Percentiles rank a stretch among this genome's conserved stretches.
phyloP scores from a whole-genome alignment of 2,329 filamentous ascomycete genomes.

The Zalaria obscura region DNA sequence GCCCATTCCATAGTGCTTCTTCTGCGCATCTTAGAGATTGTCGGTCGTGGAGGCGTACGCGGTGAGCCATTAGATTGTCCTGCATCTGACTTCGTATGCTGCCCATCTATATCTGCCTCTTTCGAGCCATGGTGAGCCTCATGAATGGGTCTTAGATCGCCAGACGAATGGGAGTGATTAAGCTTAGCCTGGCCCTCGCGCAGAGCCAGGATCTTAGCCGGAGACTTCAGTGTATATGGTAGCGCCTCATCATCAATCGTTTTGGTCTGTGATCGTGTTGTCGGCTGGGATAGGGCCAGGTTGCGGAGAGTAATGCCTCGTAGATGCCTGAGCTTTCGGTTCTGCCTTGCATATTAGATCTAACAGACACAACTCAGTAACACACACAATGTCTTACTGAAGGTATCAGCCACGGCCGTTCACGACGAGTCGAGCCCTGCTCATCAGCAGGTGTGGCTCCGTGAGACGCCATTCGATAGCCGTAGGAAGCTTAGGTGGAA shows the following conservation, averaged over 20 bases:
- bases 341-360: conserved; percentile 32
- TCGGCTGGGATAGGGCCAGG: conserved; percentile 49
- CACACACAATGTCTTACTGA: conserved; percentile 23
- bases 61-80: not conserved
- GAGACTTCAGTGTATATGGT: conserved; percentile 50
- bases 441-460: conserved; percentile 1
- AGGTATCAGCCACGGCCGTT: conserved; percentile 37
- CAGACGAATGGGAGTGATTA: conserved; percentile 46
- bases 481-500: too few relatives aligned
- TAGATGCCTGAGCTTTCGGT: conserved; percentile 77
- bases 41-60: conserved; percentile 18
- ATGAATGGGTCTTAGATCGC: conserved; percentile 30
- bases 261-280: conserved; percentile 32
- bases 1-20: conserved; percentile 51
- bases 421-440: conserved; percentile 19
- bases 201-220: conserved; percentile 48
- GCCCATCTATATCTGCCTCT: not conserved
- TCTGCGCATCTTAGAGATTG: conserved; percentile 28
- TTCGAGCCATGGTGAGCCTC: conserved; percentile 6
- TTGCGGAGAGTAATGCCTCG: conserved; percentile 80
- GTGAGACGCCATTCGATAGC: not conserved
- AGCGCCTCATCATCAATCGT: conserved; percentile 67
- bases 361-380: not conserved
- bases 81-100: conserved; percentile 2
- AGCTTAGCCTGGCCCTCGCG: conserved; percentile 31